A percentile compares a stretch with the other conserved stretches of the same genome.
Evolutionary conservation across 2,329 filamentous ascomycete genomes (phyloP).

Genomic region (Rhinocladiella similis): DNA sequence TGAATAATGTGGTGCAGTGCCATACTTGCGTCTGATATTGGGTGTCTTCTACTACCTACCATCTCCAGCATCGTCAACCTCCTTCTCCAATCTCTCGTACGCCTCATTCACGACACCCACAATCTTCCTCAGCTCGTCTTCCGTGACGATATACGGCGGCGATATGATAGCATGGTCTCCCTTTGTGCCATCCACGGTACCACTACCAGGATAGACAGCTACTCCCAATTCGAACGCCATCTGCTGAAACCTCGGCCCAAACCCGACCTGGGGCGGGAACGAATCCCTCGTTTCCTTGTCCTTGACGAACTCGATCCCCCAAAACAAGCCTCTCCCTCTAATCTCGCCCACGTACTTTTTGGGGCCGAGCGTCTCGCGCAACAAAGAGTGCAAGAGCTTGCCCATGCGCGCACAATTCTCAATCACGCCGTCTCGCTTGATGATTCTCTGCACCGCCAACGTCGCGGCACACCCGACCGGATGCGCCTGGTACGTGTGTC

Average conservation of each 20-base stretch:
- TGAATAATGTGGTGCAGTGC: too few species aligned
- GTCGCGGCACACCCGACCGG: conserved; percentile 57
- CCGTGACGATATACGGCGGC: conserved; percentile 54
- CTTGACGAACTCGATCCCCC: conserved; percentile 61
- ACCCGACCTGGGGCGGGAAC: conserved; percentile 45
- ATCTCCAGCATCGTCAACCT: conserved; percentile 12
- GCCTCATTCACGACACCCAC: conserved; percentile 49
- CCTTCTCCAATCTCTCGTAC: conserved; percentile 21
- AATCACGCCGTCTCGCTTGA: conserved; percentile 52
- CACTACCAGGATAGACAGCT: conserved; percentile 53
- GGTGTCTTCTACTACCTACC: background rate
- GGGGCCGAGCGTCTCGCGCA: conserved; percentile 45
- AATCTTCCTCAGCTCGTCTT: conserved; percentile 49
- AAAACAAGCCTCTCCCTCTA: conserved; percentile 59
- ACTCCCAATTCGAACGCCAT: conserved; percentile 41
- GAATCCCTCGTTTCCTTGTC: conserved; percentile 56
- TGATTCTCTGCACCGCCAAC: conserved; percentile 52
- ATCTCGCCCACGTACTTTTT: conserved; percentile 59
- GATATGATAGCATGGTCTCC: conserved; percentile 58
- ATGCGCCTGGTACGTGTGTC: conserved; percentile 60
- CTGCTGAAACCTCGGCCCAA: conserved; percentile 48
- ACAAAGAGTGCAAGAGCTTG: conserved; percentile 37
- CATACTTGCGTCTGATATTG: too few species aligned
- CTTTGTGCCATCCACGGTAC: conserved; percentile 49
- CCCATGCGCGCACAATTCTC: conserved; percentile 40